These are phyloP conservation scores for Aquilaria agallochum DNA, from an alignment of 441 rosid genomes.

Conservation along the genomic window DNA sequence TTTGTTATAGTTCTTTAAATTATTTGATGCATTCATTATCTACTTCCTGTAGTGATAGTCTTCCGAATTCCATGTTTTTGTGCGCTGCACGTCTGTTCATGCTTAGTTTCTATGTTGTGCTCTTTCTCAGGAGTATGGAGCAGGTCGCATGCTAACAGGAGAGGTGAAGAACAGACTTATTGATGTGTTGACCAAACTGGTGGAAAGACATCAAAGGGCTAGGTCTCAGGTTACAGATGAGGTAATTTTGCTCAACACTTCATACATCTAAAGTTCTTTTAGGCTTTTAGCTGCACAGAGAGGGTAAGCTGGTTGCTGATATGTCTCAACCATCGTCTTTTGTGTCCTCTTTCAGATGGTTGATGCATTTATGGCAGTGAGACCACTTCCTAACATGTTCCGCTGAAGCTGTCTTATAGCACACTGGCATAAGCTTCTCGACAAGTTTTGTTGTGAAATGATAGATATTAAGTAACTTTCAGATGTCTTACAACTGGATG, in stretches of 20 bases:
- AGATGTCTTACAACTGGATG: too few species aligned
- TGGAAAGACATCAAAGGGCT: slow-evolving; percentile 75
- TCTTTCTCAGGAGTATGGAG: slow-evolving; percentile 59
- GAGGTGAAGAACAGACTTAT: slow-evolving; percentile 75
- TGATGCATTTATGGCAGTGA: slow-evolving; percentile 80
- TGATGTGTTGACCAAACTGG: slow-evolving; percentile 66
- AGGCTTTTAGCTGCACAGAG: not conserved
- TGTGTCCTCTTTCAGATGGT: slow-evolving; percentile 57
- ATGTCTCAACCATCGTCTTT: not conserved
- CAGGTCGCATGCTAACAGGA: slow-evolving; percentile 82
- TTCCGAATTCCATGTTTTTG: not conserved
- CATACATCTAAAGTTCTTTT: not conserved
- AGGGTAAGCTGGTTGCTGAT: not conserved
- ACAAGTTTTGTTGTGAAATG: too few species aligned
- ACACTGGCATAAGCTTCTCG: too few species aligned
- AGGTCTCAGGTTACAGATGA: slow-evolving; percentile 84
- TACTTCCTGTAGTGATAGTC: not conserved
- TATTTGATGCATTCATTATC: not conserved
- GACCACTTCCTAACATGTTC: slow-evolving; percentile 90
- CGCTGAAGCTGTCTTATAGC: slow-evolving; percentile 22
- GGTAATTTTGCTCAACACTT: slow-evolving; percentile 30
- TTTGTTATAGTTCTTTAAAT: not conserved
- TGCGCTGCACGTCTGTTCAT: not conserved
- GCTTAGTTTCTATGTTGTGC: not conserved
- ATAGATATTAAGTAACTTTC: too few species aligned